Conservation (phyloP, 2,329 filamentous ascomycete species). For the Fusarium nematophilum region DNA sequence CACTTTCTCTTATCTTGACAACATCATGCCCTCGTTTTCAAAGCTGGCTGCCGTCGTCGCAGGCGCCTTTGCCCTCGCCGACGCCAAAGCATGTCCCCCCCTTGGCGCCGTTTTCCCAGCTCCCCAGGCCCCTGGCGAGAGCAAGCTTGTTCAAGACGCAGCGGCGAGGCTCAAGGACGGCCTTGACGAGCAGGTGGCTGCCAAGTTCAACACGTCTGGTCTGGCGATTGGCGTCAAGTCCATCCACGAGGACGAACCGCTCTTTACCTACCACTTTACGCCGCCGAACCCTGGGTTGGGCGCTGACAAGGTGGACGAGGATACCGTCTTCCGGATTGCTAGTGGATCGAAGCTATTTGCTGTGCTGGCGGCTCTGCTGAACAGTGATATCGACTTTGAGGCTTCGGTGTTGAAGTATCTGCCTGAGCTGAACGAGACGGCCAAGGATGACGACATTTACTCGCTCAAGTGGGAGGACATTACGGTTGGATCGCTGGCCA, state of each 20-base stretch:
- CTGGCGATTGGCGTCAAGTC: slow-evolving; percentile 56
- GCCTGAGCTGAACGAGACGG: slow-evolving; percentile 49
- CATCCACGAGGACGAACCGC: slow-evolving; percentile 50
- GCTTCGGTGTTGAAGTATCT: slow-evolving; percentile 59
- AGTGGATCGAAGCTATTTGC: slow-evolving; percentile 51
- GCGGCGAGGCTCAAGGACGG: slow-evolving; percentile 33
- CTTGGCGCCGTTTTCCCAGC: slow-evolving; percentile 55
- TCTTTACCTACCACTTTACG: slow-evolving; percentile 57
- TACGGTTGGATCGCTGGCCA: slow-evolving; percentile 57
- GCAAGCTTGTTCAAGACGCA: slow-evolving; percentile 45
- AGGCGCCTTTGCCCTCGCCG: slow-evolving; percentile 22
- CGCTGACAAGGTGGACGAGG: slow-evolving; percentile 39
- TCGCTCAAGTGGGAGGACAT: slow-evolving; percentile 59
- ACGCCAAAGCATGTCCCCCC: slow-evolving; percentile 54
- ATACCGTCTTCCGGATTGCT: slow-evolving; percentile 51
- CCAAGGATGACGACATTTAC: slow-evolving; percentile 44
- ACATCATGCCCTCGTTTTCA: slow-evolving; percentile 30
- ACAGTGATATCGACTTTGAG: slow-evolving; percentile 48
- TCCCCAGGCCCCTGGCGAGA: slow-evolving; percentile 48
- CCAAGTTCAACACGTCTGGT: slow-evolving; percentile 47
- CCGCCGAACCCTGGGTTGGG: slow-evolving; percentile 46
- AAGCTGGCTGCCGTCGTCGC: slow-evolving; percentile 30
- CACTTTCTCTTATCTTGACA: not conserved
- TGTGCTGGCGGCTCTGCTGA: slow-evolving; percentile 47
- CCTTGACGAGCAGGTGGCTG: slow-evolving; percentile 43